These are phyloP conservation scores for Podila epicladia DNA, from an alignment of 192 early-diverging fungal genomes.

Conservation along the genomic window DNA sequence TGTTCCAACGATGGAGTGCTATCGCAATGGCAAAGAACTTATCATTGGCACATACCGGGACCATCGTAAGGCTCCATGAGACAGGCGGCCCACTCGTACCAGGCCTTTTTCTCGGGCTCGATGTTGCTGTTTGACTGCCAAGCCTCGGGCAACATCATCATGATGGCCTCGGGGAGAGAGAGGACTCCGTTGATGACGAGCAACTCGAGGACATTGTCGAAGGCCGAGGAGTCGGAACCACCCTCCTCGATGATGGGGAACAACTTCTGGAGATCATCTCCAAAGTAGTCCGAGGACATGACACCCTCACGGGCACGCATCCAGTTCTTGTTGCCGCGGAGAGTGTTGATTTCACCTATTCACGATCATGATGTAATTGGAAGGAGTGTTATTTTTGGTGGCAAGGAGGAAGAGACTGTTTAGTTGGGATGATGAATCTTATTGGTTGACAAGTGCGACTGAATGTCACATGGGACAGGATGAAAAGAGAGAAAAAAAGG, in stretches of 20 bases:
- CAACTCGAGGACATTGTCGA: slow-evolving; percentile 97
- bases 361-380: not conserved
- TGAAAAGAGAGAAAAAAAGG: not conserved
- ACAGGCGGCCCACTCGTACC: slow-evolving; percentile 98
- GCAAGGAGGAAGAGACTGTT: not conserved
- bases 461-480: slow-evolving; percentile 43
- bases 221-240: slow-evolving; percentile 96
- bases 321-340: slow-evolving; percentile 99
- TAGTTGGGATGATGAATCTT: not conserved
- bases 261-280: slow-evolving; percentile 76
- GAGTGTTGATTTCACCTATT: slow-evolving; percentile 97
- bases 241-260: slow-evolving; percentile 97
- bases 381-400: not conserved
- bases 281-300: slow-evolving; percentile 86
- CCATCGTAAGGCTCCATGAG: slow-evolving; percentile 99
- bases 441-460: slow-evolving; percentile 8
- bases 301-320: slow-evolving; percentile 98
- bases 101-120: slow-evolving; percentile 88
- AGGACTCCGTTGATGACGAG: slow-evolving; percentile 91
- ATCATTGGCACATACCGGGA: slow-evolving; percentile 61
- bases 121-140: slow-evolving; percentile 93
- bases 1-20: not conserved
- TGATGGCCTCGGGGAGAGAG: slow-evolving; percentile 94
- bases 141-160: slow-evolving; percentile 99
- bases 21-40: not conserved